Conservation (phyloP, 768 basidiomycete genomes). For the Leccinum rimulosum region DNA sequence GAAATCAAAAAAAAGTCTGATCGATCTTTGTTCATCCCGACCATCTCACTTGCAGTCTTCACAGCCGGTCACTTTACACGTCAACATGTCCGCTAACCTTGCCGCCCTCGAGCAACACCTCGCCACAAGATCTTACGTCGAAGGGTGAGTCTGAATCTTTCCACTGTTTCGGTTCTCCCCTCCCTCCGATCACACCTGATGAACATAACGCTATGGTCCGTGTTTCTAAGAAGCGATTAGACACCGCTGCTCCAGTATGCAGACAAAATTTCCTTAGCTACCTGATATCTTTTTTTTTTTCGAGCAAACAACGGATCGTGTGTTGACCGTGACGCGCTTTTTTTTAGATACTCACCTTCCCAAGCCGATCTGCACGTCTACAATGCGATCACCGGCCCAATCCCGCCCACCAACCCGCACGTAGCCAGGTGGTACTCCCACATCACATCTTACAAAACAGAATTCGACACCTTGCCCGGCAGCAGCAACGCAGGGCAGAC, state of each 20-base stretch:
- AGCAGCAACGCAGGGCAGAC: slow-evolving; percentile 79
- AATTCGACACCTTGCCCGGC: slow-evolving; percentile 77
- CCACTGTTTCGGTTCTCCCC: slow-evolving; percentile 4
- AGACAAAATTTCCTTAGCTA: slow-evolving; percentile 68
- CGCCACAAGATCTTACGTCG: slow-evolving; percentile 80
- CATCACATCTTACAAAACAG: slow-evolving; percentile 81
- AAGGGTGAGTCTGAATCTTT: slow-evolving; percentile 66
- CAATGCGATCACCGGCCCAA: slow-evolving; percentile 72
- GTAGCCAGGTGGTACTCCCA: slow-evolving; percentile 92
- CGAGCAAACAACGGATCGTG: background rate
- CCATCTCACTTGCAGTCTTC: slow-evolving; percentile 18
- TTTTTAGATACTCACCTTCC: slow-evolving; percentile 77
- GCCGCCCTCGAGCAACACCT: slow-evolving; percentile 84
- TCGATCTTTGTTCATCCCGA: slow-evolving; percentile 30
- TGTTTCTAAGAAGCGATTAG: slow-evolving; percentile 96
- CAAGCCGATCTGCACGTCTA: slow-evolving; percentile 94
- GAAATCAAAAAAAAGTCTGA: slow-evolving; percentile 14
- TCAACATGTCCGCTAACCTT: slow-evolving; percentile 64
- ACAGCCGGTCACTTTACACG: slow-evolving; percentile 10
- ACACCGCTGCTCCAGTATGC: slow-evolving; percentile 81
- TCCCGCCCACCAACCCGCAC: slow-evolving; percentile 64
- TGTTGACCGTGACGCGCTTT: slow-evolving; percentile 7
- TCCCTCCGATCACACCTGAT: slow-evolving; percentile 43
- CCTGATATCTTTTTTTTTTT: slow-evolving; percentile 51
- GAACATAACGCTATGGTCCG: slow-evolving; percentile 87